Conservation (phyloP, 2,329 filamentous ascomycete genomes). For the Colletotrichum incanum region DNA sequence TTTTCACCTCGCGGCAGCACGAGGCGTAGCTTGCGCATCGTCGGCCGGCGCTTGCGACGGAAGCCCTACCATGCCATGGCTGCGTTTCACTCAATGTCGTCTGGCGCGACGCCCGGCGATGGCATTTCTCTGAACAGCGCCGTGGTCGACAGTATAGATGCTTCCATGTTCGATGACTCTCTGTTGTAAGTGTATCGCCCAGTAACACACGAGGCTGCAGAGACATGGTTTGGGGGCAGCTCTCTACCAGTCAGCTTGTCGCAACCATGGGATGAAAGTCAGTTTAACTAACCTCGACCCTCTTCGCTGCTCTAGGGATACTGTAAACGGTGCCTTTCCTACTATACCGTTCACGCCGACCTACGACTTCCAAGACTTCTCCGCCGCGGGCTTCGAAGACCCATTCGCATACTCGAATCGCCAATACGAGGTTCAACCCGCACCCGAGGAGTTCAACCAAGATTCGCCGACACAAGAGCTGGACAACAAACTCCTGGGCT, state of each 20-base stretch:
- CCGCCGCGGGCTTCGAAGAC: constrained; percentile 74
- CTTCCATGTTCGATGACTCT: constrained; percentile 69
- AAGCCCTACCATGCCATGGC: constrained; percentile 68
- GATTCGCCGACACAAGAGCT: constrained; percentile 70
- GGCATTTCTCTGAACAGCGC: constrained; percentile 62
- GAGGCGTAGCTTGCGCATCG: constrained; percentile 30
- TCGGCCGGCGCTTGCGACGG: constrained; percentile 44
- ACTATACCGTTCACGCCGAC: constrained; percentile 69
- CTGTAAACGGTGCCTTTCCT: constrained; percentile 59
- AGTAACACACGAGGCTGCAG: background rate
- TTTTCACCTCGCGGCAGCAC: background rate
- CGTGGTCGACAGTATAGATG: constrained; percentile 67
- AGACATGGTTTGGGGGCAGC: background rate
- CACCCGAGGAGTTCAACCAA: constrained; percentile 61
- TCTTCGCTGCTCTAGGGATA: constrained; percentile 52
- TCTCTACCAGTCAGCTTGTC: background rate
- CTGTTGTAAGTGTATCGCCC: constrained; percentile 65
- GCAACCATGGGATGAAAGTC: constrained; percentile 36
- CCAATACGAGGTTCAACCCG: constrained; percentile 62
- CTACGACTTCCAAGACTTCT: constrained; percentile 74
- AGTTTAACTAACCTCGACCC: constrained; percentile 23
- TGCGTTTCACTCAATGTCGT: constrained; percentile 70
- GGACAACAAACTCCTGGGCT: constrained; percentile 82
- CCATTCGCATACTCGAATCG: constrained; percentile 73
- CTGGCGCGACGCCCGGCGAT: constrained; percentile 61